These are phyloP conservation scores for Fennellomyces sp. DNA, from an alignment of 371 early-diverging fungal species.

Conservation along the genomic window DNA sequence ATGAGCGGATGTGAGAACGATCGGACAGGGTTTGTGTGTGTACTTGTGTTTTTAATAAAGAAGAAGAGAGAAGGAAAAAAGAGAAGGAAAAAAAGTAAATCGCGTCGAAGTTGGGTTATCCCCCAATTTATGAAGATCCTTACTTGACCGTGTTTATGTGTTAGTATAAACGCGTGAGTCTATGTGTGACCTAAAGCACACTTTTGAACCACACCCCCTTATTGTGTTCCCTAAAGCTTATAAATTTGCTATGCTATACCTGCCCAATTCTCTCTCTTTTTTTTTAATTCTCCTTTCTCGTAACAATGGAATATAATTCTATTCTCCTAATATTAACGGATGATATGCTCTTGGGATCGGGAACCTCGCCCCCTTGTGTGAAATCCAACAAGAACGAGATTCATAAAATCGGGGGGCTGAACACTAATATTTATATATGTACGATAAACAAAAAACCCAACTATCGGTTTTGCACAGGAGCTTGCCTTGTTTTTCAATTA, in stretches of 20 bases:
- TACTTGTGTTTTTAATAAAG: slow-evolving; percentile 8
- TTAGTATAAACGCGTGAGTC: not conserved
- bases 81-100: slow-evolving; percentile 5
- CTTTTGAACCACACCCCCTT: not conserved
- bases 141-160: not conserved
- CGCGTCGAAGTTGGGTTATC: not conserved
- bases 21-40: not conserved
- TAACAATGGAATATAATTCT: slow-evolving; percentile 2
- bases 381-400: slow-evolving; percentile 1
- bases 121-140: slow-evolving; percentile 15
- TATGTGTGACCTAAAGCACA: not conserved
- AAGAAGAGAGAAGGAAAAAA: not conserved
- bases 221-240: slow-evolving; percentile 9
- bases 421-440: no score
- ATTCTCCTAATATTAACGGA: not conserved
- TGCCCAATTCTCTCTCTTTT: no score
- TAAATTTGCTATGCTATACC: not conserved
- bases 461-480: no score
- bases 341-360: not conserved
- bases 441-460: no score
- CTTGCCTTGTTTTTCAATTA: no score
- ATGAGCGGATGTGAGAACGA: not conserved
- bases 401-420: not conserved
- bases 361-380: not conserved
- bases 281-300: slow-evolving; percentile 12